These are phyloP conservation scores for Dictyophora rubrovolvata DNA, from an alignment of 768 basidiomycete genomes.

Conservation along the genomic window DNA sequence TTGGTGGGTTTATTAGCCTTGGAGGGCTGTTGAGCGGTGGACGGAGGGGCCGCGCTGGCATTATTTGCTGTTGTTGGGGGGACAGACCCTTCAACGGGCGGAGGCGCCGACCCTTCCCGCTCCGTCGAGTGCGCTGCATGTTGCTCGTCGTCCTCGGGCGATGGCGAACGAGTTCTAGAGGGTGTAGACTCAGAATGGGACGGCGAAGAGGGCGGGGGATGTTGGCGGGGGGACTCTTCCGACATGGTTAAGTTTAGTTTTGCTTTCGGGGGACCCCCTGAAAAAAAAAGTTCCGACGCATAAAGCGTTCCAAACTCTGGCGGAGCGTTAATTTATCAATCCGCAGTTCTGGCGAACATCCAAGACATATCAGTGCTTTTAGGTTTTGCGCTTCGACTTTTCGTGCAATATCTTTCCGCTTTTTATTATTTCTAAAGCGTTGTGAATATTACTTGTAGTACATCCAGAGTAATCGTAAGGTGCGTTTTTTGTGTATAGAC, in stretches of 20 bases:
- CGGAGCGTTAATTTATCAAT: neutral
- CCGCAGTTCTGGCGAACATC: neutral
- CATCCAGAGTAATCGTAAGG: no score
- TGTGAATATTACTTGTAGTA: no score
- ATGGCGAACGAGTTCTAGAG: neutral
- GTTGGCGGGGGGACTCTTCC: neutral
- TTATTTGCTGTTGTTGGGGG: neutral
- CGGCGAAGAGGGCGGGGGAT: neutral
- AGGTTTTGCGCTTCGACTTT: no score
- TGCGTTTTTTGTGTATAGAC: no score
- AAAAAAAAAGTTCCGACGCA: neutral
- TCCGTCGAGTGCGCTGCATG: no score
- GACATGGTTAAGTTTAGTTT: neutral
- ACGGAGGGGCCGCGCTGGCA: slow-evolving; percentile 15
- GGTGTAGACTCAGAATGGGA: neutral
- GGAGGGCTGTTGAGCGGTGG: slow-evolving; percentile 14
- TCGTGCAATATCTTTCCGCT: no score
- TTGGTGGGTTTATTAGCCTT: slow-evolving; percentile 44
- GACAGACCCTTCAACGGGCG: neutral
- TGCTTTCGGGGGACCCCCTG: neutral
- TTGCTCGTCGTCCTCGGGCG: neutral
- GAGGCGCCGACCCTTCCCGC: neutral
- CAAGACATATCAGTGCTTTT: neutral
- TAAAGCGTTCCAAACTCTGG: neutral
- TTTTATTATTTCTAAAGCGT: no score